These are phyloP conservation scores for Penstemon davidsonii DNA, from an alignment of 257 asterid species.

Conservation along the genomic window DNA sequence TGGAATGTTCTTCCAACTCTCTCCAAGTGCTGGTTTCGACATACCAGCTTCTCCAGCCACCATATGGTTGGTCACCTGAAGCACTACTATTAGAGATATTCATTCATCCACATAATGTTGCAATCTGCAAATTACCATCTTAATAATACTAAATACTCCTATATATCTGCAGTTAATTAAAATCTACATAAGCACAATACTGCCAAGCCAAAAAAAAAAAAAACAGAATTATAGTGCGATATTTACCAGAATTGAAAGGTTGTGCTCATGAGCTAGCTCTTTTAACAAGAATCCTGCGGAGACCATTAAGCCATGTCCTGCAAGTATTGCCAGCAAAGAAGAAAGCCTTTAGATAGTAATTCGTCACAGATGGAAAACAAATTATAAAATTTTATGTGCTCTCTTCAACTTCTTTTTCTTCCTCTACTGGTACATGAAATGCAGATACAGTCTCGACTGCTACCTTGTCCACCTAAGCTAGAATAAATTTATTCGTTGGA, in stretches of 20 bases:
- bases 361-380: conserved; percentile 8
- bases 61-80: conserved; percentile 86
- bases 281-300: conserved; percentile 69
- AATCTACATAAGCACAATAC: too few relatives aligned
- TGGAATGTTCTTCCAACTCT: conserved; percentile 89
- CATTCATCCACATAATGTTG: background rate
- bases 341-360: conserved; percentile 22
- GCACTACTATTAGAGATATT: conserved; percentile 4
- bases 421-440: too few relatives aligned
- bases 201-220: too few relatives aligned
- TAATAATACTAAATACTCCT: background rate
- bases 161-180: too few relatives aligned
- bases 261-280: conserved; percentile 76
- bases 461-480: too few relatives aligned
- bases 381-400: background rate
- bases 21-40: conserved; percentile 84
- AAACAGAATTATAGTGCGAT: conserved; percentile 12
- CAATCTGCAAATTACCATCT: background rate
- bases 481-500: too few relatives aligned
- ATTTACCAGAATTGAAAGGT: conserved; percentile 66
- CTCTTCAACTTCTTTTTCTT: too few relatives aligned
- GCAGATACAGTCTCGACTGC: too few relatives aligned
- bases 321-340: conserved; percentile 21
- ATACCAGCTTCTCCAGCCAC: conserved; percentile 77
- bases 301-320: conserved; percentile 81